Conservation (phyloP, 805 yeast genomes). For the Wickerhamiella lipophila region DNA sequence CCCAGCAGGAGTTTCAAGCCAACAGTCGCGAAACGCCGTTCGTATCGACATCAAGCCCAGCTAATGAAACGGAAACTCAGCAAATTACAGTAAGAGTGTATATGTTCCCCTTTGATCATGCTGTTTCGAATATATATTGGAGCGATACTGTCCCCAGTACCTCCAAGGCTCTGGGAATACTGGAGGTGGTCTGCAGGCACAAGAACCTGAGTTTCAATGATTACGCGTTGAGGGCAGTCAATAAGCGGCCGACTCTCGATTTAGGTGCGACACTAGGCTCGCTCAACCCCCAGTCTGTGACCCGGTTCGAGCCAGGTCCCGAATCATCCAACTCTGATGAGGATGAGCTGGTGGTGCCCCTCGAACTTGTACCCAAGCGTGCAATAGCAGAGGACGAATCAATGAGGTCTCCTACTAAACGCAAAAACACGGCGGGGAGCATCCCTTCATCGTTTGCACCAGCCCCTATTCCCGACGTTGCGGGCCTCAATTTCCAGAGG, state of each 20-base stretch:
- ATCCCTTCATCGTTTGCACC: constrained; percentile 4
- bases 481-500: constrained; percentile 17
- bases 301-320: background rate
- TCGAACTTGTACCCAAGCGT: constrained; percentile 12
- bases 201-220: constrained; percentile 24
- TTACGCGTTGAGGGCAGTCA: constrained; percentile 25
- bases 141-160: constrained; percentile 17
- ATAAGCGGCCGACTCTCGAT: background rate
- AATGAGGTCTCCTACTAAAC: constrained; percentile 5
- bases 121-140: constrained; percentile 24
- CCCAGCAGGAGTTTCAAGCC: constrained; percentile 26
- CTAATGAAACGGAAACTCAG: constrained; percentile 4
- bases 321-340: background rate
- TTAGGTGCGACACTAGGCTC: background rate
- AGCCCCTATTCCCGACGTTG: constrained; percentile 2
- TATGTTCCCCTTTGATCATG: constrained; percentile 27
- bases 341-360: constrained; percentile 5
- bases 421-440: background rate
- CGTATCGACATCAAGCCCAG: background rate
- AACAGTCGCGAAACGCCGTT: constrained; percentile 27
- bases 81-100: constrained; percentile 21
- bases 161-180: constrained; percentile 21
- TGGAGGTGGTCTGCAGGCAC: constrained; percentile 26
- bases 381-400: constrained; percentile 8
- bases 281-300: constrained; percentile 7